Evolutionary conservation across 2,329 filamentous ascomycete genomes (phyloP).

Genomic region (Lachnellula occidentalis): DNA sequence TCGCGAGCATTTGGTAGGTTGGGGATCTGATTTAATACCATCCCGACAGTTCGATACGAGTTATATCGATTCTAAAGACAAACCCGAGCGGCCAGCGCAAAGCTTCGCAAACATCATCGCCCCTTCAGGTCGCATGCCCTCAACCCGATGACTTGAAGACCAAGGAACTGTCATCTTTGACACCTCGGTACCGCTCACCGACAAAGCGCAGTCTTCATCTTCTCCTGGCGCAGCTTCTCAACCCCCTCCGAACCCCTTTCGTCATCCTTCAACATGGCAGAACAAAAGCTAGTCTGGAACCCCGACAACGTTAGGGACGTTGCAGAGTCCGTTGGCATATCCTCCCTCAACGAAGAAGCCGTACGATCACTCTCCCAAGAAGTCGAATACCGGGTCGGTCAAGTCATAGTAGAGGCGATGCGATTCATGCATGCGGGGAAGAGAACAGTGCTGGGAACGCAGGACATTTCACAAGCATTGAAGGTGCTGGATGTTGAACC

Average conservation of each 20-base stretch:
- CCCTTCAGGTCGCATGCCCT: neutral
- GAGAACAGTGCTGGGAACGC: constrained; percentile 79
- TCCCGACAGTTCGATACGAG: neutral
- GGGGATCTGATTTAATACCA: neutral
- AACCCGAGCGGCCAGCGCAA: neutral
- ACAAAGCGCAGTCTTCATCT: neutral
- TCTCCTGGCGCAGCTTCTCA: neutral
- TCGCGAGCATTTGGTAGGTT: neutral
- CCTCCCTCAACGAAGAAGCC: constrained; percentile 75
- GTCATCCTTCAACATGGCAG: constrained; percentile 19
- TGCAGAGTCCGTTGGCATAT: constrained; percentile 89
- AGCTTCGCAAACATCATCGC: neutral
- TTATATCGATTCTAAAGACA: neutral
- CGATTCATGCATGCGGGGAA: constrained; percentile 93
- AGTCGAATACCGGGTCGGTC: constrained; percentile 89
- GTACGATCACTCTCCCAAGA: constrained; percentile 85
- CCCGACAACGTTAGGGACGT: constrained; percentile 93
- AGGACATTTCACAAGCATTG: constrained; percentile 83
- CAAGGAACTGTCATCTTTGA: neutral
- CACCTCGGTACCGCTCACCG: neutral
- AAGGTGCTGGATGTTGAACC: constrained; percentile 88
- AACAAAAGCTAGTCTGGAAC: constrained; percentile 70
- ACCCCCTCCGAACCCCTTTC: neutral
- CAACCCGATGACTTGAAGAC: constrained; percentile 3
- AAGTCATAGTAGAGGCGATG: constrained; percentile 88